Evolutionary conservation across 176 grass and related monocot genomes (phyloP).

Genomic region (Echinochloa phyllopogon): DNA sequence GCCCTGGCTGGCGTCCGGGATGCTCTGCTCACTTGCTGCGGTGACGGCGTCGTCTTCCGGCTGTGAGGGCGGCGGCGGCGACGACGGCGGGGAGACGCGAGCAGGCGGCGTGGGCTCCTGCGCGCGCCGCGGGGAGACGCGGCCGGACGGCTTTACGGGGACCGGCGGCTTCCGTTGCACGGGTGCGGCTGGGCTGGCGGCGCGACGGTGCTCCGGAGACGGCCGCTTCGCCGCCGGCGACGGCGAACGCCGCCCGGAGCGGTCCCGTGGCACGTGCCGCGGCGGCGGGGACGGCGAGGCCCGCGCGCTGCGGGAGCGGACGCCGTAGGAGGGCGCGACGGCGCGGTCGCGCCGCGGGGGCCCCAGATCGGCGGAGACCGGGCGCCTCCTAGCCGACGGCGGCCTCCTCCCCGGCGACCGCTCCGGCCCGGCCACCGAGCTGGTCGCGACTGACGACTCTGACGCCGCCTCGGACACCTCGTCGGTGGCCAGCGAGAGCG

Average conservation of each 20-base stretch:
- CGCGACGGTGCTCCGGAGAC: constrained; percentile 33
- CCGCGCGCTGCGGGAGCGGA: constrained; percentile 66
- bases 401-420: constrained; percentile 41
- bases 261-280: constrained; percentile 58
- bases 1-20: neutral
- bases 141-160: constrained; percentile 31
- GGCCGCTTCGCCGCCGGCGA: constrained; percentile 65
- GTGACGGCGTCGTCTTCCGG: constrained; percentile 25
- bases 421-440: constrained; percentile 38
- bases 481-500: constrained; percentile 50
- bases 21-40: neutral
- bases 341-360: constrained; percentile 41
- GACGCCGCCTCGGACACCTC: constrained; percentile 48
- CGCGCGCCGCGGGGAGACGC: constrained; percentile 35
- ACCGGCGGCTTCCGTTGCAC: constrained; percentile 37
- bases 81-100: neutral
- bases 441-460: constrained; percentile 57
- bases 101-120: constrained; percentile 19
- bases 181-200: constrained; percentile 19
- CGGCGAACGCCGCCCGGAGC: constrained; percentile 65
- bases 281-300: constrained; percentile 55
- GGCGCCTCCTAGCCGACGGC: constrained; percentile 50
- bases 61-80: neutral
- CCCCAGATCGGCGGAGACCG: constrained; percentile 68
- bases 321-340: constrained; percentile 28